phyloP scores from a whole-genome alignment of 352 stramenopile species.

The Phytophthora brassicae region DNA sequence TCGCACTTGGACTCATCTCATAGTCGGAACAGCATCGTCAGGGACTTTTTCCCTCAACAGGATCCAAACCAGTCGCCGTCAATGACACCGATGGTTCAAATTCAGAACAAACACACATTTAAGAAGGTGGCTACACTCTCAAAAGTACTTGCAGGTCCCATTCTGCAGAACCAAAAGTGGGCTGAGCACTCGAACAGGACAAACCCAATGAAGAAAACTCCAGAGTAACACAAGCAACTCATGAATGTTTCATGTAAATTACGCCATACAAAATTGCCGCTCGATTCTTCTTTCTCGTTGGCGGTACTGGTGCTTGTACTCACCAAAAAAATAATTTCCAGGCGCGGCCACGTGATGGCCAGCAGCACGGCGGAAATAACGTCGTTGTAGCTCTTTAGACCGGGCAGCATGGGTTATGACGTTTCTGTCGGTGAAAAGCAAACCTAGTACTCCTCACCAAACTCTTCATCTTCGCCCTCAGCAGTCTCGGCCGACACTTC shows the following conservation, averaged over 20 bases:
- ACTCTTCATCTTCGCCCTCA: slow-evolving; percentile 93
- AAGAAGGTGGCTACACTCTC: slow-evolving; percentile 22
- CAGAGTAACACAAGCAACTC: slow-evolving; percentile 4
- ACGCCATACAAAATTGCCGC: slow-evolving; percentile 33
- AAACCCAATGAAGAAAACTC: background rate
- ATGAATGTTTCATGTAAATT: slow-evolving; percentile 13
- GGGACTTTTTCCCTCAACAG: background rate
- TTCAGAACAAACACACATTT: slow-evolving; percentile 3
- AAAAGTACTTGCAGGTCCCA: slow-evolving; percentile 15
- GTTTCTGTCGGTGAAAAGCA: background rate
- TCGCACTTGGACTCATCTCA: background rate
- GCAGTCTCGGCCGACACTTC: slow-evolving; percentile 96
- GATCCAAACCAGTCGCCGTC: background rate
- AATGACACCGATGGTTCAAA: background rate
- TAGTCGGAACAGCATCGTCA: background rate
- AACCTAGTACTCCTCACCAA: slow-evolving; percentile 84
- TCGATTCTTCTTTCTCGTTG: slow-evolving; percentile 24
- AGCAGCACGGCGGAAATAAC: slow-evolving; percentile 8
- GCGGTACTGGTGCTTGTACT: slow-evolving; percentile 9
- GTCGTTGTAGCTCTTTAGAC: slow-evolving; percentile 20
- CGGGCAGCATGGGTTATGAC: slow-evolving; percentile 12
- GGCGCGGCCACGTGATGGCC: slow-evolving; percentile 10
- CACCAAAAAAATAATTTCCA: slow-evolving; percentile 5
- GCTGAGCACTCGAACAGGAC: slow-evolving; percentile 15
- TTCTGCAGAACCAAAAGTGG: slow-evolving; percentile 14